phyloP scores from a whole-genome alignment of 345 rosid species.

The Corchorus capsularis region DNA sequence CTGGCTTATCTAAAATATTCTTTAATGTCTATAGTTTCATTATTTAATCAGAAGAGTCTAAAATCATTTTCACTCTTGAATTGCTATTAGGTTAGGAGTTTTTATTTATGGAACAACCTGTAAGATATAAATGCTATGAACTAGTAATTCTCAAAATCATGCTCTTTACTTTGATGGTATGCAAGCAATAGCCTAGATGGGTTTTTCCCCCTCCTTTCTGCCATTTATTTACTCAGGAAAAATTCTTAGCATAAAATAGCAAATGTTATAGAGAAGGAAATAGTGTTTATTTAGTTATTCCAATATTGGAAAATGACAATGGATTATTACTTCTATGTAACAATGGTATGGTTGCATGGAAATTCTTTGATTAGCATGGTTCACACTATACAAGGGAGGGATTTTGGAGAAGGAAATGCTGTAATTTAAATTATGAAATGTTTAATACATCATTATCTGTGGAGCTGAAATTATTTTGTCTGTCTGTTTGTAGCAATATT shows the following conservation, averaged over 20 bases:
- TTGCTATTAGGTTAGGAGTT: background rate
- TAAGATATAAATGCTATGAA: background rate
- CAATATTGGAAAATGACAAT: background rate
- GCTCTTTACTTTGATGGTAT: background rate
- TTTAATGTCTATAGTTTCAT: background rate
- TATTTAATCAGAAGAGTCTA: constrained; percentile 1
- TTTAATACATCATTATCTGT: background rate
- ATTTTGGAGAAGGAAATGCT: background rate
- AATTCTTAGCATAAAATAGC: background rate
- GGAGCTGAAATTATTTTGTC: background rate
- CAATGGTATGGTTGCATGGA: background rate
- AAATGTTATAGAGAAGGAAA: background rate
- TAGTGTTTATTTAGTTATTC: background rate
- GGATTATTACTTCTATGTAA: background rate
- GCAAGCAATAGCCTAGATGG: background rate
- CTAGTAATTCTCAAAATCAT: too few species aligned
- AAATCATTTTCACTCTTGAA: background rate
- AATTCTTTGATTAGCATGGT: background rate
- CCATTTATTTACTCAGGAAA: background rate
- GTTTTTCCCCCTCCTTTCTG: background rate
- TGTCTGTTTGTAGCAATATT: constrained; percentile 56
- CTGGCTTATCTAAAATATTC: background rate
- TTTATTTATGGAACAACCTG: background rate
- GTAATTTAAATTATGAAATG: background rate
- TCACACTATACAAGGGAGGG: background rate